Percentiles rank a stretch among this genome's conserved stretches.
Conservation (phyloP, 768 basidiomycete species). For the Suillus placidus region DNA sequence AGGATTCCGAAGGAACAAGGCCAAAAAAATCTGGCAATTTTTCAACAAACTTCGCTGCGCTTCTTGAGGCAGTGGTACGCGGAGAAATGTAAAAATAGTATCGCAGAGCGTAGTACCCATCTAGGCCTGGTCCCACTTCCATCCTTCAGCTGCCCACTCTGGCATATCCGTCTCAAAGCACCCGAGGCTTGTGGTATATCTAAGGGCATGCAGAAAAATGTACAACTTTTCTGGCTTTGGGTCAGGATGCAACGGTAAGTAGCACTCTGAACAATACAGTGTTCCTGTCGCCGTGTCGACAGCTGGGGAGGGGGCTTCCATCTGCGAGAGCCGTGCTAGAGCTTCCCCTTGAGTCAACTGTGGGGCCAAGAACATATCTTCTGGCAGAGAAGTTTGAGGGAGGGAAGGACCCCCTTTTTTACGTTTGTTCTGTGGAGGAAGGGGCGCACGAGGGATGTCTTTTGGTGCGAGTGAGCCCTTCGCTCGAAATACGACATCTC, state of each 20-base stretch:
- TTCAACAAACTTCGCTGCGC: conserved; percentile 83
- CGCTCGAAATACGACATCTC: conserved; percentile 80
- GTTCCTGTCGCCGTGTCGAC: conserved; percentile 46
- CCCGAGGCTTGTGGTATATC: conserved; percentile 83
- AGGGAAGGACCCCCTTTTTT: conserved; percentile 50
- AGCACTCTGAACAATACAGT: conserved; percentile 87
- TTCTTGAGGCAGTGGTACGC: conserved; percentile 43
- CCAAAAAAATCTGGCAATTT: conserved; percentile 69
- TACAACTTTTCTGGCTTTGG: conserved; percentile 90
- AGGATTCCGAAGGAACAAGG: conserved; percentile 30
- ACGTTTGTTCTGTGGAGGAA: conserved; percentile 63
- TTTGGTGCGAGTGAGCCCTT: conserved; percentile 58
- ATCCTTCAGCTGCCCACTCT: conserved; percentile 80
- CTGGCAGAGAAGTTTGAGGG: neutral
- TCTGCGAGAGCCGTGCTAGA: conserved; percentile 35
- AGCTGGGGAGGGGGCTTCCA: conserved; percentile 26
- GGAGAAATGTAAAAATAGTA: conserved; percentile 42
- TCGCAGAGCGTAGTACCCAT: neutral
- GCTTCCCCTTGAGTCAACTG: conserved; percentile 57
- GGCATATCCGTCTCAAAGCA: conserved; percentile 86
- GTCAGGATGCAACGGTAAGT: conserved; percentile 90
- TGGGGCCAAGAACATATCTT: conserved; percentile 6
- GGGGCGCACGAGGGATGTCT: conserved; percentile 35
- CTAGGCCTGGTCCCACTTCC: conserved; percentile 59
- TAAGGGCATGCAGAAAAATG: conserved; percentile 92